Base-by-base conservation (phyloP, 2,329 filamentous ascomycete genomes). In the Aspergillus neoniger region DNA sequence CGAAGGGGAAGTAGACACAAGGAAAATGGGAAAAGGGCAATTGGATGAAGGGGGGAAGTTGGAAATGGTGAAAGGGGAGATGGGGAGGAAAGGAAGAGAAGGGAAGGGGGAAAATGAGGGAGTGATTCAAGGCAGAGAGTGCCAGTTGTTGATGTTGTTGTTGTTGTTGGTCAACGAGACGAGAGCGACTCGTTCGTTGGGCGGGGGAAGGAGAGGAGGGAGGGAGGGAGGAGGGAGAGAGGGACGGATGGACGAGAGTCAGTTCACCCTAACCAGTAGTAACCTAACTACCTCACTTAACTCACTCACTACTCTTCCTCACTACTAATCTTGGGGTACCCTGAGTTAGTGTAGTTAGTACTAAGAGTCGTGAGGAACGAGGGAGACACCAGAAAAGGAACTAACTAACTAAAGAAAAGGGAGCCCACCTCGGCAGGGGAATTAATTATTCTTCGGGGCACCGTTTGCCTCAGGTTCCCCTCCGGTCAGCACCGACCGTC, bases 111-210 rank as follows among this genome's bases (percentile, higher is more conserved):
- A 1, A 36, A 49, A 62, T 51, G 58, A 58, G 57, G 14, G 53
- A 62, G 62, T 63, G 64, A 66, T 44, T 55, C 43, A 32, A 55
- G 53, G 53, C 53, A 55, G 53, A 30, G 52, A 55, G 52, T 17
- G 82, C 55, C 57, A 83, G 65, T 80, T 44, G 41, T 44, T 44
- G 41, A 19, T 44, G 41, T 44, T 44, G 41, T 21, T 44, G 41
- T 21, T 44, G 41, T 44, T 44, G 41, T 44, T 83, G 50, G 83
- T 81, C 71, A 84, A 84, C 61, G 62, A 70, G 65, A 66, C 63
- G 64, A 60, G 57, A 59, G 51, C 65, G 69, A 70, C 70, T 73
- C 69, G 69, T 68, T 68, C 69, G 68, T 72, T 69, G 72, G 72
- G 72, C 72, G 72, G 71, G 70, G 69, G 69, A 67, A 69, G 60